phyloP scores from a whole-genome alignment of 2,329 filamentous ascomycete genomes.

The Diaporthe destruens region DNA sequence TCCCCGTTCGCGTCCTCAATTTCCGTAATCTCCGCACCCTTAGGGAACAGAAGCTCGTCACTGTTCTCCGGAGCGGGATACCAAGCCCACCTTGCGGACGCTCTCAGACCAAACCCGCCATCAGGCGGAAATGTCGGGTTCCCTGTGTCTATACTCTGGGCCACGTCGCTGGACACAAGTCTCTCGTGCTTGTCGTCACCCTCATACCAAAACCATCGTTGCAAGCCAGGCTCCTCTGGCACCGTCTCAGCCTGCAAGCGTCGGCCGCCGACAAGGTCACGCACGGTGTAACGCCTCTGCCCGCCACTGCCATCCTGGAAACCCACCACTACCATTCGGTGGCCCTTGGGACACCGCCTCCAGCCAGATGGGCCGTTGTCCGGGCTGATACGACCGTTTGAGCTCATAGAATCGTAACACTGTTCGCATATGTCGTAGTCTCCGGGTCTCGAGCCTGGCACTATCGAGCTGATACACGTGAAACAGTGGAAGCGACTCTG shows the following conservation, averaged over 20 bases:
- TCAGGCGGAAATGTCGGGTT: conserved; percentile 74
- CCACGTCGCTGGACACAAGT: conserved; percentile 65
- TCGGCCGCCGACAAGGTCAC: conserved; percentile 83
- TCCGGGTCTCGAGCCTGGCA: conserved; percentile 65
- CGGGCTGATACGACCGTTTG: conserved; percentile 72
- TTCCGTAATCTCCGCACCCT: conserved; percentile 84
- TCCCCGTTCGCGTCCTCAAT: conserved; percentile 90
- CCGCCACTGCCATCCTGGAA: conserved; percentile 78
- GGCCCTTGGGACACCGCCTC: conserved; percentile 83
- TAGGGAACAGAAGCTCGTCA: conserved; percentile 88
- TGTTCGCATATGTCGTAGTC: conserved; percentile 87
- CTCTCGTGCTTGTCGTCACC: conserved; percentile 56
- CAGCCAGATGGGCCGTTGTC: conserved; percentile 86
- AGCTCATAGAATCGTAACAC: conserved; percentile 80
- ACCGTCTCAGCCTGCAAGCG: conserved; percentile 71
- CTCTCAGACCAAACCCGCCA: conserved; percentile 76
- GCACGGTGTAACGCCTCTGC: conserved; percentile 74
- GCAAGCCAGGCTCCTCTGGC: conserved; percentile 52
- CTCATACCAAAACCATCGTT: conserved; percentile 66
- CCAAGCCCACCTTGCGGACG: conserved; percentile 80
- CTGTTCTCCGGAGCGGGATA: conserved; percentile 73
- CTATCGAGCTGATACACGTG: conserved; percentile 70
- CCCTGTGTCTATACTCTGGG: conserved; percentile 56
- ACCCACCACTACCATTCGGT: conserved; percentile 85
- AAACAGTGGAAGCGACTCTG: conserved; percentile 84